These are phyloP conservation scores for Colletotrichum spaethianum DNA, from an alignment of 2,329 filamentous ascomycete genomes.

Conservation along the genomic window DNA sequence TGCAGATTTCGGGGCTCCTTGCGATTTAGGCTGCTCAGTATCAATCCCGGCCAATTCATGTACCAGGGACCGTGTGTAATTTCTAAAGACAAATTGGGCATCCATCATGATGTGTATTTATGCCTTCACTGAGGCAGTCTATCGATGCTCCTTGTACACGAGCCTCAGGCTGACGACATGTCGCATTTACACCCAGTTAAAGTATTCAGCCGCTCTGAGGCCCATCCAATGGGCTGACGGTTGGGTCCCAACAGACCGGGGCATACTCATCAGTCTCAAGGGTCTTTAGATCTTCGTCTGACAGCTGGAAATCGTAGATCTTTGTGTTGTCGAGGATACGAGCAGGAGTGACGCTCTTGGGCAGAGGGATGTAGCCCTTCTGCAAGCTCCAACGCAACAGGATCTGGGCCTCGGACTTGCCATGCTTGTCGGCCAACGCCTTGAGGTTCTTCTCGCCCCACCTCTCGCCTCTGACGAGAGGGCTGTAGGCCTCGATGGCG, in stretches of 20 bases:
- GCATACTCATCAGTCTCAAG: conserved; percentile 67
- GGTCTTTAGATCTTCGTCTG: conserved; percentile 64
- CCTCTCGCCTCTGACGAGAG: conserved; percentile 77
- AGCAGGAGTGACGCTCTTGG: conserved; percentile 79
- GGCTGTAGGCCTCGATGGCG: conserved; percentile 74
- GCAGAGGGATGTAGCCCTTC: conserved; percentile 80
- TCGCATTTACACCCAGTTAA: too few relatives aligned
- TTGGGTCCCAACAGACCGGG: conserved; percentile 72
- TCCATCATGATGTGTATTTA: too few relatives aligned
- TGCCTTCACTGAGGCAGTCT: too few relatives aligned
- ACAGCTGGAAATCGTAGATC: conserved; percentile 70
- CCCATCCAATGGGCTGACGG: conserved; percentile 60
- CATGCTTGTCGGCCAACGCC: conserved; percentile 78
- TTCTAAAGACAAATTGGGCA: too few relatives aligned
- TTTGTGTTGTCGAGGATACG: conserved; percentile 76
- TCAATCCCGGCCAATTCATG: too few relatives aligned
- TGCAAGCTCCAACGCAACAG: conserved; percentile 87
- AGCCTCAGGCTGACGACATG: too few relatives aligned
- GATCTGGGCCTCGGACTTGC: conserved; percentile 82
- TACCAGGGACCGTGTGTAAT: too few relatives aligned
- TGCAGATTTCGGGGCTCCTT: too few relatives aligned
- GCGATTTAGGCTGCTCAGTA: too few relatives aligned
- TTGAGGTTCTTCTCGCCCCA: conserved; percentile 77
- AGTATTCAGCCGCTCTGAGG: conserved; percentile 20
- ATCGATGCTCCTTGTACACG: too few relatives aligned